Evolutionary conservation across 1,139 yeast species (phyloP), one percentile per base, ranked within the genome.

Genomic region (Suhomyces anneliseae): DNA sequence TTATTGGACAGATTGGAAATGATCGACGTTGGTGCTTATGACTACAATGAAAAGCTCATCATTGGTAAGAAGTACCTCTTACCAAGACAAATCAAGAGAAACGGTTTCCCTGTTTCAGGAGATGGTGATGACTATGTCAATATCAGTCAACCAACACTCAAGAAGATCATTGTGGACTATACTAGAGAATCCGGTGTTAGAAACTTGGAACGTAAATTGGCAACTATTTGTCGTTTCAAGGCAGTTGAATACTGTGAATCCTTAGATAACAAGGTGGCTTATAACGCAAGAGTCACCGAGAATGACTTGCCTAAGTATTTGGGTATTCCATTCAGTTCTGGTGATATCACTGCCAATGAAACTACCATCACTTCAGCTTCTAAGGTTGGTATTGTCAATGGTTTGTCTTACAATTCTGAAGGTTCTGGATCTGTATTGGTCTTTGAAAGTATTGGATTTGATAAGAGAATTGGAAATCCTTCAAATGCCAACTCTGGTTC

Each of bases 141-240:
- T 33, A 68, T 75, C n/a, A 61, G 56, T 34, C 81, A 79, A 2
- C 74, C 77, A 0, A 77, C 89, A 11, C 70, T 85, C 76, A 76
- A 78, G 48, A 76, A 79, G 43, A 74, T 90, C 36, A 85, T 86
- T 32, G 70, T 82, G 6, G 81, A 81, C 52, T 90, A 90, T 61
- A 87, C 96, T 1, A 73, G 95, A 50, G 97, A 90, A 63, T 83
- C 96, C 0, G 97, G 97, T 2, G 96, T 90, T 5, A 77, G 97
- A 57, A 83, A 81, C 52, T 70, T 89, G 51, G 96, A 89, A 60
- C 73, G 96, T 44, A 75, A 77, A 48, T 70, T 89, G 46, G 90
- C 90, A 1, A 76, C 88, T 0, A 72, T 89, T 15, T 89, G 95
- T 58, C 76, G 96, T 42, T 83, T 79, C 54, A 90, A 89, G 60